phyloP scores from a whole-genome alignment of 192 early-diverging fungal species.

The Coemansia sp. region DNA sequence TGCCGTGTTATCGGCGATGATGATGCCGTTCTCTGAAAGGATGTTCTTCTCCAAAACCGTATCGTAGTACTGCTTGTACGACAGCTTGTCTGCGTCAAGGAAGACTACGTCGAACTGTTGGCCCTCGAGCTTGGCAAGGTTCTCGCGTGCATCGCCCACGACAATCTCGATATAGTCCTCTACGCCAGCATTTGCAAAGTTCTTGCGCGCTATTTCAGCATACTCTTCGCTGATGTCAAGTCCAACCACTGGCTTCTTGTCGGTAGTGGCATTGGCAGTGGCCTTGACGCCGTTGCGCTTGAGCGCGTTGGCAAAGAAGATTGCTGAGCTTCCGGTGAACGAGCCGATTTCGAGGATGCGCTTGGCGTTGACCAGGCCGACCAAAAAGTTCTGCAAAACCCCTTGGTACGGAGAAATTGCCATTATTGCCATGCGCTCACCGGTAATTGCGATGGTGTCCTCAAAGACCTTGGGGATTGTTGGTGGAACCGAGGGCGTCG shows the following conservation, averaged over 20 bases:
- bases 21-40: slow-evolving; percentile 57
- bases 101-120: slow-evolving; percentile 64
- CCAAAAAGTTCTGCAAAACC: slow-evolving; percentile 52
- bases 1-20: slow-evolving; percentile 67
- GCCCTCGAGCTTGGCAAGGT: slow-evolving; percentile 37
- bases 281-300: slow-evolving; percentile 38
- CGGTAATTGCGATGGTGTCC: slow-evolving; percentile 10
- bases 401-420: slow-evolving; percentile 57
- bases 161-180: slow-evolving; percentile 51
- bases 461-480: slow-evolving; percentile 17
- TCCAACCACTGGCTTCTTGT: slow-evolving; percentile 42
- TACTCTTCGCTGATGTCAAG: slow-evolving; percentile 60
- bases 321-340: slow-evolving; percentile 65
- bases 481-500: slow-evolving; percentile 22
- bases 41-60: slow-evolving; percentile 62
- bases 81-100: slow-evolving; percentile 72
- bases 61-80: slow-evolving; percentile 66
- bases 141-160: slow-evolving; percentile 25
- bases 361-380: slow-evolving; percentile 54
- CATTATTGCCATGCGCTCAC: slow-evolving; percentile 26
- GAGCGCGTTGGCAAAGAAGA: slow-evolving; percentile 70
- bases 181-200: slow-evolving; percentile 35
- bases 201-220: slow-evolving; percentile 47
- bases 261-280: slow-evolving; percentile 15
- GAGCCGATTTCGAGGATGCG: slow-evolving; percentile 66